phyloP scores from a whole-genome alignment of 2,329 filamentous ascomycete species.

The Zymoseptoria ardabiliae region DNA sequence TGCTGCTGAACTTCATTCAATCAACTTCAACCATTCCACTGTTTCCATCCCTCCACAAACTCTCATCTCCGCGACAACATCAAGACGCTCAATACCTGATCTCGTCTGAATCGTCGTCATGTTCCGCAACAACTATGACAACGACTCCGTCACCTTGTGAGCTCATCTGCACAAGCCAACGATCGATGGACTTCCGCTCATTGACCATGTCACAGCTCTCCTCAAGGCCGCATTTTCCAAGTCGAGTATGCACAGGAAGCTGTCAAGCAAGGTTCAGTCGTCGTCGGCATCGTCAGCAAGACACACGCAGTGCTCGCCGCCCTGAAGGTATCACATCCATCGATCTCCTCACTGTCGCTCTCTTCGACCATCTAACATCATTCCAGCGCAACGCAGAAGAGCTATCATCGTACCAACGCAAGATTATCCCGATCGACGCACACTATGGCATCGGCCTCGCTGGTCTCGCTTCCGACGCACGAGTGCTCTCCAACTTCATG shows the following conservation, averaged over 20 bases:
- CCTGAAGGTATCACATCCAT: conserved; percentile 64
- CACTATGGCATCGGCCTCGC: conserved; percentile 94
- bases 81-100: background rate
- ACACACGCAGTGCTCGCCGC: conserved; percentile 94
- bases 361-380: conserved; percentile 5
- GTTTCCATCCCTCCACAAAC: background rate
- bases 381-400: conserved; percentile 92
- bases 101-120: conserved; percentile 41
- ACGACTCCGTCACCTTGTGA: conserved; percentile 99
- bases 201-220: conserved; percentile 59
- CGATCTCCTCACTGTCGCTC: background rate
- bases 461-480: conserved; percentile 92
- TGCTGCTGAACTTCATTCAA: background rate
- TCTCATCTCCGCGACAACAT: background rate
- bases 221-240: conserved; percentile 98
- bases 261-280: conserved; percentile 97
- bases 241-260: conserved; percentile 98
- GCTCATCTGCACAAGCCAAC: conserved; percentile 28
- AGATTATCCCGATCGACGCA: conserved; percentile 92
- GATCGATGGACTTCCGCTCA: conserved; percentile 1
- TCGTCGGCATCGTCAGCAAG: conserved; percentile 95
- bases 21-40: background rate
- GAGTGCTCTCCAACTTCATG: conserved; percentile 99
- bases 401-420: conserved; percentile 99
- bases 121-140: conserved; percentile 99